These are phyloP conservation scores for Flaveria bidentis DNA, from an alignment of 129 eudicot genomes.

Conservation along the genomic window DNA sequence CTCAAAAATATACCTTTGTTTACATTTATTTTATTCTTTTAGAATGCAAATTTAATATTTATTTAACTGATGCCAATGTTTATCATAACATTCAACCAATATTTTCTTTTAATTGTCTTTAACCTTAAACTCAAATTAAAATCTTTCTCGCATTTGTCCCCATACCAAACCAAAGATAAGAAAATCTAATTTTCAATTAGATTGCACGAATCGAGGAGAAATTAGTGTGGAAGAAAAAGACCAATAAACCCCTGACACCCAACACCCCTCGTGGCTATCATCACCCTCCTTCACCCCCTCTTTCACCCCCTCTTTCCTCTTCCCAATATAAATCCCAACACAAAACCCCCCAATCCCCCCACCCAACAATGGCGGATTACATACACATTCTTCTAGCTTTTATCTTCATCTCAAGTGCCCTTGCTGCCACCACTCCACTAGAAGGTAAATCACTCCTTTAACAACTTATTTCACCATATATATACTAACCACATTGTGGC, in stretches of 20 bases:
- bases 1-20: not conserved
- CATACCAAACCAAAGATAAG: not conserved
- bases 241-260: constrained; percentile 6
- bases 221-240: not conserved
- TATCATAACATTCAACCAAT: too few species aligned
- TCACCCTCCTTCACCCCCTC: not conserved
- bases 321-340: constrained; percentile 16
- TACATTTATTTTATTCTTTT: too few species aligned
- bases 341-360: constrained; percentile 21
- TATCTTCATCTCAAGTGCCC: constrained; percentile 32
- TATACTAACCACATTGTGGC: not conserved
- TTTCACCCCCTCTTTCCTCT: constrained; percentile 13
- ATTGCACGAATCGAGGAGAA: constrained; percentile 31
- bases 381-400: constrained; percentile 36
- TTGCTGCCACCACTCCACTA: constrained; percentile 36
- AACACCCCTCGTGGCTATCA: constrained; percentile 36
- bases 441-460: constrained; percentile 28
- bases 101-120: not conserved
- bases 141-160: not conserved
- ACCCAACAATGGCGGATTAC: constrained; percentile 34
- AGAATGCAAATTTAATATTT: too few species aligned
- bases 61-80: too few species aligned
- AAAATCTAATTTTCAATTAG: constrained; percentile 3
- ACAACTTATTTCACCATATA: not conserved
- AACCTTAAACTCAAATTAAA: not conserved